Evolutionary conservation across 2,329 filamentous ascomycete genomes (phyloP).

Genomic region (Chaetomium sp.): DNA sequence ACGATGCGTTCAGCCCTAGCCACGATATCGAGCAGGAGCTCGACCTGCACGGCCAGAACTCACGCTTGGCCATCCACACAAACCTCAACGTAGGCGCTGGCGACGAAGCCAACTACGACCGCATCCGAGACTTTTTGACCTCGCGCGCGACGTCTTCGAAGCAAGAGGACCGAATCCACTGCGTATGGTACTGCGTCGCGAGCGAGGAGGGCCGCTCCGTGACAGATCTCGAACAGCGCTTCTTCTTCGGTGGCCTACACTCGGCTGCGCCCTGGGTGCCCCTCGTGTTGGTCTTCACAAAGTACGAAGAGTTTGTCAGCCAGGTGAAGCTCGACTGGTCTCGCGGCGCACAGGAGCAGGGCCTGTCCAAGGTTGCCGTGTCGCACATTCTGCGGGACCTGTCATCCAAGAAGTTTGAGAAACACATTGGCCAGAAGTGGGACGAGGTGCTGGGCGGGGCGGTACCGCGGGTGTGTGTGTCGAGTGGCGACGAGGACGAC

Average conservation of each 20-base stretch:
- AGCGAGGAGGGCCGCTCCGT: constrained; percentile 30
- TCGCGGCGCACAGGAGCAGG: constrained; percentile 25
- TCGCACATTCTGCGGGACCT: constrained; percentile 33
- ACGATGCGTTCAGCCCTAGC: constrained; percentile 26
- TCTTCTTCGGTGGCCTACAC: constrained; percentile 25
- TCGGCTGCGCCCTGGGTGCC: constrained; percentile 27
- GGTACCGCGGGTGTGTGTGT: constrained; percentile 30
- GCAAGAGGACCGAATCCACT: constrained; percentile 29
- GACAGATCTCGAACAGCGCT: constrained; percentile 27
- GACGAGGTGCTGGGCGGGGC: constrained; percentile 22
- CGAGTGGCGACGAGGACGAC: constrained; percentile 25
- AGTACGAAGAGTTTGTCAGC: constrained; percentile 35
- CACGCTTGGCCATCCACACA: constrained; percentile 30
- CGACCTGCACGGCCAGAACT: constrained; percentile 32
- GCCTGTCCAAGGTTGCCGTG: constrained; percentile 33
- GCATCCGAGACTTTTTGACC: constrained; percentile 31
- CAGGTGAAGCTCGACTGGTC: constrained; percentile 33
- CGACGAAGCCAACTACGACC: constrained; percentile 31
- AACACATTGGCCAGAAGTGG: constrained; percentile 32
- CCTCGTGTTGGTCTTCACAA: constrained; percentile 33
- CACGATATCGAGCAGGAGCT: constrained; percentile 31
- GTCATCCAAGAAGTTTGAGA: constrained; percentile 31
- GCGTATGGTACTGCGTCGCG: constrained; percentile 37
- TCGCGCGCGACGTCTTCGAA: constrained; percentile 15
- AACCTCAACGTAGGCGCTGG: constrained; percentile 33